These are phyloP conservation scores for Hymenotorrendiella dingleyae DNA, from an alignment of 2,329 filamentous ascomycete genomes.

Conservation along the genomic window DNA sequence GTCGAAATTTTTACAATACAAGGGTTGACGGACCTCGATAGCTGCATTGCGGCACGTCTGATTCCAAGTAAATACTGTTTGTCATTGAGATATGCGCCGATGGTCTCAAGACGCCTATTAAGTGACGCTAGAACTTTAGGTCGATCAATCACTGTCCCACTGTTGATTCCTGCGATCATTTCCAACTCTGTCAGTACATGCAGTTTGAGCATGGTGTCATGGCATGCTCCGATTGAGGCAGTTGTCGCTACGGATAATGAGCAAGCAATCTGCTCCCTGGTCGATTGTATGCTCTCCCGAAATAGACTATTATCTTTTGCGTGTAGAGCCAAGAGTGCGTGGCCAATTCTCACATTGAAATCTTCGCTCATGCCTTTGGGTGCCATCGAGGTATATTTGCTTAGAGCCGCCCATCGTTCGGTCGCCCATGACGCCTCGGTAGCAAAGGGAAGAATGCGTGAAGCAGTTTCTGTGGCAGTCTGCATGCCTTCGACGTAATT, in stretches of 20 bases:
- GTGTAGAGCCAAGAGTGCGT: conserved; percentile 56
- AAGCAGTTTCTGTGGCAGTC: conserved; percentile 40
- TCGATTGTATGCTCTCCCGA: conserved; percentile 48
- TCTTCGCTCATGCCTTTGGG: conserved; percentile 45
- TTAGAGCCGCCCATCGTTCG: conserved; percentile 70
- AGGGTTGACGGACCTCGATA: conserved; percentile 52
- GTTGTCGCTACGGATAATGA: conserved; percentile 73
- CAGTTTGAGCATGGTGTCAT: conserved; percentile 77
- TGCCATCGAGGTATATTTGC: conserved; percentile 56
- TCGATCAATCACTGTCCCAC: conserved; percentile 27
- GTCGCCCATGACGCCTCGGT: conserved; percentile 91
- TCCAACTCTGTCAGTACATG: conserved; percentile 88
- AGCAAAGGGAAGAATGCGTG: conserved; percentile 72
- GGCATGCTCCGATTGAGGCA: conserved; percentile 74
- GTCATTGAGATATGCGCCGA: conserved; percentile 84
- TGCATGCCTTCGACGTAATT: conserved; percentile 80
- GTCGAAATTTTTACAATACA: conserved; percentile 5
- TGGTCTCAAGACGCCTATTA: conserved; percentile 73
- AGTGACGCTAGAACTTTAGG: conserved; percentile 49
- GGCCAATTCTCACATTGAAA: conserved; percentile 78
- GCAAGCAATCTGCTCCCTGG: conserved; percentile 66
- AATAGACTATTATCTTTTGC: conserved; percentile 48
- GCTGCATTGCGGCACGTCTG: conserved; percentile 78
- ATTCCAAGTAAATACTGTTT: conserved; percentile 91
- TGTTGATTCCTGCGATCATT: conserved; percentile 53